Conservation (phyloP, 495 filamentous ascomycete species). For the Aspergillus avenaceus region DNA sequence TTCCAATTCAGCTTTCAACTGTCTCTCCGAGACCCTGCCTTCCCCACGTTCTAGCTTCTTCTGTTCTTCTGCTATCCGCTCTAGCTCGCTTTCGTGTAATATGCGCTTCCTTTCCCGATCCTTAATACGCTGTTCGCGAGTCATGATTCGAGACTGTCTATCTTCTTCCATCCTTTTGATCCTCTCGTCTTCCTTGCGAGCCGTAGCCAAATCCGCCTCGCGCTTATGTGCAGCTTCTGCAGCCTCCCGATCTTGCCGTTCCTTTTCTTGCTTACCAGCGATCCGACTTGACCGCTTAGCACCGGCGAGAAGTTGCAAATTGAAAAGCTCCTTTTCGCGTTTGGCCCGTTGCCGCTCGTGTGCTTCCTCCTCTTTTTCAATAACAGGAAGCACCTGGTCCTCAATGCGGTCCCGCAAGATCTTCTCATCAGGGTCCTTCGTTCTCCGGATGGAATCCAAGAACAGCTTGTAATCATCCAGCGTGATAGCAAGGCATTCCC, state of each 20-base stretch:
- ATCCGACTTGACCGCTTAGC: conserved; percentile 91
- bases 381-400: conserved; percentile 73
- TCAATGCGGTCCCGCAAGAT: conserved; percentile 62
- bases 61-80: conserved; percentile 72
- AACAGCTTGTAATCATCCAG: conserved; percentile 72
- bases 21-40: conserved; percentile 70
- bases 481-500: conserved; percentile 87
- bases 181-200: conserved; percentile 64
- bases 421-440: conserved; percentile 79
- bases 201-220: conserved; percentile 58
- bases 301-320: conserved; percentile 77
- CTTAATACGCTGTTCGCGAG: conserved; percentile 75
- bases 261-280: conserved; percentile 73
- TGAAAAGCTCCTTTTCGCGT: conserved; percentile 75
- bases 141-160: conserved; percentile 75
- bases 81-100: conserved; percentile 77
- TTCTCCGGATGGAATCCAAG: conserved; percentile 63
- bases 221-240: conserved; percentile 69
- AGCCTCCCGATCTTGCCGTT: conserved; percentile 66
- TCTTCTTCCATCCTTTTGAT: conserved; percentile 69
- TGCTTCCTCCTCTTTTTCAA: conserved; percentile 77
- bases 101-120: conserved; percentile 79
- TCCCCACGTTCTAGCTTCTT: conserved; percentile 59
- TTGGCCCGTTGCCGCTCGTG: conserved; percentile 63
- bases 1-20: conserved; percentile 73